Evolutionary conservation across 495 filamentous ascomycete genomes (phyloP).

Genomic region (Lichenothelia convexa): DNA sequence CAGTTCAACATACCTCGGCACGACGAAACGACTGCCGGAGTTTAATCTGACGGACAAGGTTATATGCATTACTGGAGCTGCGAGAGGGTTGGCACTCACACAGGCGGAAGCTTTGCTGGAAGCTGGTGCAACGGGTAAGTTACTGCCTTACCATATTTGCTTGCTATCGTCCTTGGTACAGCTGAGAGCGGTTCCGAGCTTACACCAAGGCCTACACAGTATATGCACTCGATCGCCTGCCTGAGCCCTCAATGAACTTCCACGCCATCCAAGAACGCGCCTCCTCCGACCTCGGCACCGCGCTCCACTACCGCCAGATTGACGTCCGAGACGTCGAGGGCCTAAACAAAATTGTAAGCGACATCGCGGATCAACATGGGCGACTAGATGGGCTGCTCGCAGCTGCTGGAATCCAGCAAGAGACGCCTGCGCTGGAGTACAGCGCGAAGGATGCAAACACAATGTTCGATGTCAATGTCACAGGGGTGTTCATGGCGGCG

Average conservation of each 20-base stretch:
- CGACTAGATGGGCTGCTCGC: conserved; percentile 65
- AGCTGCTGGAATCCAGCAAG: conserved; percentile 65
- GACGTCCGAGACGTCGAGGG: conserved; percentile 63
- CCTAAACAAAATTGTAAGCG: conserved; percentile 46
- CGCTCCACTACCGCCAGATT: conserved; percentile 59
- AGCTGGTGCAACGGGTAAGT: conserved; percentile 44
- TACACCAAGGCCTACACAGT: conserved; percentile 19
- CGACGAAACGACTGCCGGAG: conserved; percentile 59
- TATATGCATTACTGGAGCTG: conserved; percentile 60
- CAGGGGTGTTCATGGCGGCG: conserved; percentile 59
- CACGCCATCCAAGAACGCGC: conserved; percentile 44
- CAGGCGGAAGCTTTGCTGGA: conserved; percentile 68
- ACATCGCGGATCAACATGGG: conserved; percentile 51
- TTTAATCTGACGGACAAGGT: conserved; percentile 66
- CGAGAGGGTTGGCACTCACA: conserved; percentile 57
- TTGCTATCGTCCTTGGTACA: not conserved
- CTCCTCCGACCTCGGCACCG: conserved; percentile 43
- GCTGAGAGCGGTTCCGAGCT: not conserved
- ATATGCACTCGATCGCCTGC: conserved; percentile 37
- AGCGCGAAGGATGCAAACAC: conserved; percentile 41
- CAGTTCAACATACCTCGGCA: too few species aligned
- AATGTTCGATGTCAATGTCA: conserved; percentile 58
- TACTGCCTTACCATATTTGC: not conserved
- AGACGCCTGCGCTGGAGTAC: conserved; percentile 51
- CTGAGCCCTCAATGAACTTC: conserved; percentile 38